Base-by-base conservation (phyloP, 1,284 basidiomycete species). In the Papiliotrema flavescens region DNA sequence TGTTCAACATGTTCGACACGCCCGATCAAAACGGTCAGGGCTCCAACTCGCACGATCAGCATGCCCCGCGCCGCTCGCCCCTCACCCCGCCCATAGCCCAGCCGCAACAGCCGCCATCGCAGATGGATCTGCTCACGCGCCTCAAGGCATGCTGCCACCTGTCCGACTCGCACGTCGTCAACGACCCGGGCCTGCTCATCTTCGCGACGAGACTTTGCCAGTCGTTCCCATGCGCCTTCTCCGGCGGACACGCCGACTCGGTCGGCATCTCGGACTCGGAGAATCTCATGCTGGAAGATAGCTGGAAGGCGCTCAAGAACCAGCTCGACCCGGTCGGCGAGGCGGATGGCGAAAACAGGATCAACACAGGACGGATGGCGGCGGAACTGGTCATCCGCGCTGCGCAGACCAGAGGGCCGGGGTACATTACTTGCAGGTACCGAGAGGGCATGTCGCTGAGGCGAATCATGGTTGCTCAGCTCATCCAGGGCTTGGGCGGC, bases 341-440 rank as follows among this genome's bases (percentile, higher is more conserved):
- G 23, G 62, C 66, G 0, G 67, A 72, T 51, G 69, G 72, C 1
- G 73, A 75, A 59, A 74, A 75, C 49, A 61, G 72, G 54, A 75
- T 76, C 49, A 75, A 75, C 58, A 76, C 74, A 8, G 75, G 74
- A 19, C 65, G 73, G 49, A 73, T 75, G 68, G 74, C 75, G 5
- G 71, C 72, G n/a, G 75, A 77, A 58, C 58, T 76, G 44, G 71
- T 77, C 34, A 55, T 72, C 17, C 57, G 73, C 15, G 74, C 74
- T 2, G 71, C 70, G 3, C 60, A 66, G 19, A 56, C 60, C 3
- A 64, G 73, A 28, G 71, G 67, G 17, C 56, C 58, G 15, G 61
- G 62, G 11, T 73, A 67, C 68, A 72, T 76, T 40, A 55, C 66
- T 22, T 76, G 74, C 53, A 62, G 73, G 41, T 74, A 64, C 45